These are phyloP conservation scores for Clonostachys chloroleuca DNA, from an alignment of 2,329 filamentous ascomycete species.

Conservation along the genomic window DNA sequence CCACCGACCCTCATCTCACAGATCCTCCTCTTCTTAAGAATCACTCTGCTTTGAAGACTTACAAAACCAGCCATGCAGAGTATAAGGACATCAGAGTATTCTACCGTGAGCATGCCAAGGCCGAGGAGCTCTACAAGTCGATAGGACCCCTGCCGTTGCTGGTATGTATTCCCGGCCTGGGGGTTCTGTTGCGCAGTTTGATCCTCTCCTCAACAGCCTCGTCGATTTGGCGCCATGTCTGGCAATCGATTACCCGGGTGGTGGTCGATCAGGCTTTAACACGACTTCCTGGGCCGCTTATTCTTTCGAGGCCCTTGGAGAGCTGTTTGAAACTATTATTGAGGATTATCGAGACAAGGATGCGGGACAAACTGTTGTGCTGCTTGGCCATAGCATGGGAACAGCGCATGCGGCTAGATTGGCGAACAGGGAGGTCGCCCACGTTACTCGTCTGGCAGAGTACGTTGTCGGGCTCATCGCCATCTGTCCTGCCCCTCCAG, in stretches of 20 bases:
- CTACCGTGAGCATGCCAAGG: constrained; percentile 75
- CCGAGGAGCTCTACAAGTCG: constrained; percentile 70
- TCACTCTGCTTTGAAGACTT: constrained; percentile 66
- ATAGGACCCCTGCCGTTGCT: constrained; percentile 76
- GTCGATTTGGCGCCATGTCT: constrained; percentile 75
- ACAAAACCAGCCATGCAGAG: constrained; percentile 64
- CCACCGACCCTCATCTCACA: constrained; percentile 40
- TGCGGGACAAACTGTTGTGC: constrained; percentile 64
- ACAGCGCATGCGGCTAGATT: constrained; percentile 72
- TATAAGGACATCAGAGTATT: constrained; percentile 81
- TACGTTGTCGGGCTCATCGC: constrained; percentile 73
- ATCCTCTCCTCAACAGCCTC: constrained; percentile 74
- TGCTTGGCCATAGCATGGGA: constrained; percentile 90
- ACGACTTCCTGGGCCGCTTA: constrained; percentile 75
- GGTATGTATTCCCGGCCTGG: constrained; percentile 89
- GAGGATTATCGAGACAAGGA: constrained; percentile 65
- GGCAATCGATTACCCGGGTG: constrained; percentile 86
- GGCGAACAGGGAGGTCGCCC: constrained; percentile 38
- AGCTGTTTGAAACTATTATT: constrained; percentile 72
- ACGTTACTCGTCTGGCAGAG: constrained; percentile 48
- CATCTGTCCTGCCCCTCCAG: constrained; percentile 74
- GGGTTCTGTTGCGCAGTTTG: constrained; percentile 89
- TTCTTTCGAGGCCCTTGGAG: constrained; percentile 67
- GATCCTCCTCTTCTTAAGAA: constrained; percentile 80
- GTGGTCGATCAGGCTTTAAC: constrained; percentile 73